Evolutionary conservation across 225 moss, liverwort and hornwort species (phyloP), one percentile per base, ranked within the genome.

Genomic region (Thuidium tamariscinum): DNA sequence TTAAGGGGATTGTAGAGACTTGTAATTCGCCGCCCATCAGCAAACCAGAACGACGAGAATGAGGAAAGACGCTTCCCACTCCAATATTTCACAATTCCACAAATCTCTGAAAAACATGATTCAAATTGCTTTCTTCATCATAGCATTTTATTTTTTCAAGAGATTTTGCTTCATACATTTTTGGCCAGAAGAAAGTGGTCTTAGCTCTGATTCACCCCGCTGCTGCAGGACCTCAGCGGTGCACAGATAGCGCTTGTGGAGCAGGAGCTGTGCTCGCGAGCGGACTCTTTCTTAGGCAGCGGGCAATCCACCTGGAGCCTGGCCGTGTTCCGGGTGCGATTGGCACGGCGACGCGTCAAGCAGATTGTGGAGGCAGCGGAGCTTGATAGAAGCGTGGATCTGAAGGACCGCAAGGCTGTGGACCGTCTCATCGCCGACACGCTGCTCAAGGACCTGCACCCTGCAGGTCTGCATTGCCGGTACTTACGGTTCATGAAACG

Each of bases 221-320:
- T 37, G 87, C 32, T 39, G 83, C 81, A 90, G 66, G 85, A 91
- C 26, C 86, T 95, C 29, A 95, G 85, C 77, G 94, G 91, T 27
- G 92, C 93, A 56, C 93, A 95, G 80, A 95, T 97, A 59, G 90
- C 95, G 9, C 86, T 95, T 1, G 93, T 97, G 81, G 97, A 97
- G 88, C 97, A 97, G 70, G 97, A 97, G 71, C 52, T 97, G 17
- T 96, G 94, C 78, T 83, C 86, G 11, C 93, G 97, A n/a, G 72
- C 97, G 4, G 56, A 73, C 3, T 88, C 91, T 10, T 97, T 97
- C 79, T 39, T 96, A 60, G 97, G 97, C 17, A 97, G 96, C 54
- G 94, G 96, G 65, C 80, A 93, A 39, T 97, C 97, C 2, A 91
- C 97, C 2, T 97, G 96, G 95, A 97, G 96, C 84, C 91, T 94